A percentile compares a stretch with the other conserved stretches of the same genome.
These are phyloP conservation scores for Daedalea quercina DNA, from an alignment of 768 basidiomycete genomes.

Conservation along the genomic window DNA sequence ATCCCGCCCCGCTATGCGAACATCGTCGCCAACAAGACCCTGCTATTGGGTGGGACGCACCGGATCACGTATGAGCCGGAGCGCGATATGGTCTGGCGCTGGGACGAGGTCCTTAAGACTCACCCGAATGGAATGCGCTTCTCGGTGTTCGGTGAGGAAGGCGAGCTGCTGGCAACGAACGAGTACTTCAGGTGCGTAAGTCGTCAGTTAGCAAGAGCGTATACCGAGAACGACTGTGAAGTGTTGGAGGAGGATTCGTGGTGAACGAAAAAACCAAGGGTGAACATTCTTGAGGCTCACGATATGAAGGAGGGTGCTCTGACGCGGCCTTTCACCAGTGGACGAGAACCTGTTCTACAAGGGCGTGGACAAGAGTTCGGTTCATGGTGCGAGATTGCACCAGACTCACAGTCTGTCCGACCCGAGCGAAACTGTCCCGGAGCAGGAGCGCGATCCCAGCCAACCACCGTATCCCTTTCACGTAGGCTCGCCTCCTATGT, in stretches of 20 bases:
- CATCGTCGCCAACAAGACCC: conserved; percentile 57
- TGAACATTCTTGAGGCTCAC: conserved; percentile 18
- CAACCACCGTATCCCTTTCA: conserved; percentile 79
- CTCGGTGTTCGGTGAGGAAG: conserved; percentile 73
- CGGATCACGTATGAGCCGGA: conserved; percentile 84
- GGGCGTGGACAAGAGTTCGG: conserved; percentile 74
- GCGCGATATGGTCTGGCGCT: conserved; percentile 89
- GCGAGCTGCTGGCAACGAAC: conserved; percentile 86
- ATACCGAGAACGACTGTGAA: conserved; percentile 13
- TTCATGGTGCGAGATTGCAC: conserved; percentile 74
- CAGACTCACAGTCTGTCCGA: conserved; percentile 46
- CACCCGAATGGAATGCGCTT: conserved; percentile 95
- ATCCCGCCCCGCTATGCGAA: conserved; percentile 69
- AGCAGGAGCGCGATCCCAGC: conserved; percentile 25
- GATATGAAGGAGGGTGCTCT: neutral
- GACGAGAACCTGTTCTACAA: conserved; percentile 96
- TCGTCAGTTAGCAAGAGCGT: neutral
- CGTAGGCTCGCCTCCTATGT: conserved; percentile 3
- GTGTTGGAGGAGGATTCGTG: conserved; percentile 91
- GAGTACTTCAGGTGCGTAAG: conserved; percentile 71
- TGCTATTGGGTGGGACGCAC: conserved; percentile 68
- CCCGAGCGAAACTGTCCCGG: conserved; percentile 20
- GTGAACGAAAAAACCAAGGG: conserved; percentile 93
- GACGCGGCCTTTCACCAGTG: conserved; percentile 31
- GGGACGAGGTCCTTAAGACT: conserved; percentile 82